Percentiles rank a stretch among this genome's conserved stretches.
Conservation (phyloP, 345 rosid species). For the Rhodomyrtus tomentosa region DNA sequence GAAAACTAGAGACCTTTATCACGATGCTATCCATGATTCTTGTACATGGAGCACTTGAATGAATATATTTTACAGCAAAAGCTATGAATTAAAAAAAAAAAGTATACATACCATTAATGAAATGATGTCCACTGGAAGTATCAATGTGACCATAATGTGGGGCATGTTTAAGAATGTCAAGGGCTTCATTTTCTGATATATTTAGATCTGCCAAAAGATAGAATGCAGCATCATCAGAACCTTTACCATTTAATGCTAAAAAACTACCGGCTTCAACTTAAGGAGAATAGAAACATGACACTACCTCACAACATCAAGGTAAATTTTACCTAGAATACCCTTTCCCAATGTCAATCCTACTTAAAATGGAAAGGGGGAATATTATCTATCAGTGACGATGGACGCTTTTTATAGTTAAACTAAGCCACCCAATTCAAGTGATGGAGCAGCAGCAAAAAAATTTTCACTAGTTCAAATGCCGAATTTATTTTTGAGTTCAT, state of each 20-base stretch:
- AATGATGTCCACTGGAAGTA: slow-evolving; percentile 8
- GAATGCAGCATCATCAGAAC: neutral
- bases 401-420: no score
- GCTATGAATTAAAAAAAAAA: neutral
- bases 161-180: slow-evolving; percentile 37
- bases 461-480: neutral
- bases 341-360: neutral
- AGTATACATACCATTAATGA: slow-evolving; percentile 33
- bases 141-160: slow-evolving; percentile 1
- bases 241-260: neutral
- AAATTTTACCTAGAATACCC: neutral
- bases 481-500: no score
- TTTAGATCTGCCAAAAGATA: slow-evolving; percentile 25
- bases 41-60: neutral
- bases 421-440: neutral
- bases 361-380: neutral
- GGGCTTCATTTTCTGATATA: slow-evolving; percentile 50
- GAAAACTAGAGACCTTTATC: neutral
- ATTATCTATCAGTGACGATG: neutral
- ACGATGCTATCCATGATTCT: neutral
- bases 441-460: neutral
- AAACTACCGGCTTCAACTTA: neutral
- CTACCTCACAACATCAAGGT: neutral
- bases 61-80: neutral
- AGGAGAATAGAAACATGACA: neutral